Base-by-base conservation (phyloP, 2,329 filamentous ascomycete genomes). In the Tolypocladium album region DNA sequence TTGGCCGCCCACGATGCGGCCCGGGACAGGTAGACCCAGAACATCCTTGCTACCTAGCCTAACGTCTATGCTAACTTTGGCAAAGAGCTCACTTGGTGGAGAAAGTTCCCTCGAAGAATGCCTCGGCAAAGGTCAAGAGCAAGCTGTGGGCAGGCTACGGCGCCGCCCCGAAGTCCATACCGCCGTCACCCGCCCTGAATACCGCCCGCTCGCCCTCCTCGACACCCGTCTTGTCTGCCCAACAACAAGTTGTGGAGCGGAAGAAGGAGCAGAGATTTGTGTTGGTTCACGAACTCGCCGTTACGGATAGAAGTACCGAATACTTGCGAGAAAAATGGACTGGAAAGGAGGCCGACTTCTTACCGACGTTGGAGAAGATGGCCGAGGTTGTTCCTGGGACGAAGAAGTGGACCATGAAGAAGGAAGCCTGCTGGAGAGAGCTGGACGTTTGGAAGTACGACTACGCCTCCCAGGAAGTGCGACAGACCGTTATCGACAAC, bases 401-500 rank as follows among this genome's bases (percentile, higher is more conserved):
- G 5, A 77, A 81, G 62, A 83, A 78, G 64, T 88, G 81, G 78
- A 71, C 75, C 40, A 71, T 87, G 65, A 79, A 80, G 62, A 84
- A 82, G 71, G 72, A 82, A 71, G 72, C 76, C 31, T 82, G 78
- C 63, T 88, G 81, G 79, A 86, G 81, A 70, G 85, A 88, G 64
- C 76, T 88, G 17, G 84, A 88, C 64, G 82, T 86, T 27, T 88
- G 82, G 79, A 80, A 78, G 60, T 86, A 85, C 68, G 74, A 80
- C 36, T 88, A 87, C 67, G 74, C 76, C 53, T 75, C 70, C 43
- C 71, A 78, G 22, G 78, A 81, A 39, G 79, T 84, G 62, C 80
- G 85, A 38, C 77, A 90, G 68, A 73, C 79, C 66, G 79, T 82
- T 63, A 81, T 87, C 68, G 77, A 88, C 71, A 80, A 85, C 64